Percentiles rank a stretch among this genome's conserved stretches.
Conservation (phyloP, 495 filamentous ascomycete species). For the Penicillium chermesinum region DNA sequence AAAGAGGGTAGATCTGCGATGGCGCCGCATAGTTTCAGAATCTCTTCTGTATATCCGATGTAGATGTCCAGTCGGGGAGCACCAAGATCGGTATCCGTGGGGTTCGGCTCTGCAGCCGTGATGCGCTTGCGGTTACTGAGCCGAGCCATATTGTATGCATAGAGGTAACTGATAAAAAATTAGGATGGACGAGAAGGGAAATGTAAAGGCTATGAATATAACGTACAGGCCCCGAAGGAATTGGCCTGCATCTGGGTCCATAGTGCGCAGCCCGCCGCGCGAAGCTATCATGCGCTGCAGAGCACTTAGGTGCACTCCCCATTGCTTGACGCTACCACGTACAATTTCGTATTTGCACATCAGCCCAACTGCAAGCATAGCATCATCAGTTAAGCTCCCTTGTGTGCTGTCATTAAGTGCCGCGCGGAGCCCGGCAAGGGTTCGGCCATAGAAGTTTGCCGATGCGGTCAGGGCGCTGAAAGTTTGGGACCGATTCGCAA, state of each 20-base stretch:
- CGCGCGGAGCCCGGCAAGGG: slow-evolving; percentile 31
- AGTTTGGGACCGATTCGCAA: slow-evolving; percentile 32
- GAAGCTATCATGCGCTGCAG: slow-evolving; percentile 36
- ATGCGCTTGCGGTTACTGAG: slow-evolving; percentile 34
- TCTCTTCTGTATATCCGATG: slow-evolving; percentile 41
- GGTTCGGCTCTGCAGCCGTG: slow-evolving; percentile 7
- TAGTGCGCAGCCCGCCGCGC: slow-evolving; percentile 32
- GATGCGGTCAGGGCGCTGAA: slow-evolving; percentile 30
- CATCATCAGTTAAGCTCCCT: slow-evolving; percentile 27
- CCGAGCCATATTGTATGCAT: slow-evolving; percentile 37
- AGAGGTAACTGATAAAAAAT: slow-evolving; percentile 27
- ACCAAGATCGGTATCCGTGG: slow-evolving; percentile 21
- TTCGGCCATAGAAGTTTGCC: slow-evolving; percentile 33
- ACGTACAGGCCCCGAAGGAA: slow-evolving; percentile 40
- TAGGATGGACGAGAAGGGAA: neutral
- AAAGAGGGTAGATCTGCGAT: slow-evolving; percentile 34
- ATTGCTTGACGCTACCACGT: slow-evolving; percentile 41
- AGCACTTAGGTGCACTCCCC: slow-evolving; percentile 38
- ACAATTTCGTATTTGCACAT: slow-evolving; percentile 44
- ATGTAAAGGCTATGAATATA: neutral
- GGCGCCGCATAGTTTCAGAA: slow-evolving; percentile 35
- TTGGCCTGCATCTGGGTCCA: slow-evolving; percentile 32
- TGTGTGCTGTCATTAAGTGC: slow-evolving; percentile 21
- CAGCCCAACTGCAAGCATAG: slow-evolving; percentile 38
- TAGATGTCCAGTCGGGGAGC: slow-evolving; percentile 39